Evolutionary conservation across 2,329 filamentous ascomycete species (phyloP).

Genomic region (Pseudofabraea citricarpa): DNA sequence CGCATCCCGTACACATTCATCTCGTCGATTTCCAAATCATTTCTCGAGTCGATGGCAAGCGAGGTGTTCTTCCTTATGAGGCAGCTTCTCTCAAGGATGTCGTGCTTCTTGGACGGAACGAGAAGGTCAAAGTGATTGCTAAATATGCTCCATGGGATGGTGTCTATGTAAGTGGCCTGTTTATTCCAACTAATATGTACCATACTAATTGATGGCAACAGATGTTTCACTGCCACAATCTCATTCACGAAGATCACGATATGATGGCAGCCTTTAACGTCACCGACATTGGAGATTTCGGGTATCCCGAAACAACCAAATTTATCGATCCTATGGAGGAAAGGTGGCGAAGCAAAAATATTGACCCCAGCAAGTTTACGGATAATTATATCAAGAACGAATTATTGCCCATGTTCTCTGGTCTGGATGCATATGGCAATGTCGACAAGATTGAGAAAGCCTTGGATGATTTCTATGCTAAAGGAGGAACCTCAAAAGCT

Average conservation of each 20-base stretch:
- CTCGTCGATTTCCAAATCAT: conserved; percentile 52
- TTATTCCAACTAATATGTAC: not conserved
- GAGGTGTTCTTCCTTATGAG: conserved; percentile 39
- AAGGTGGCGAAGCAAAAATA: not conserved
- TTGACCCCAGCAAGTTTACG: not conserved
- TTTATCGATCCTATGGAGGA: conserved; percentile 17
- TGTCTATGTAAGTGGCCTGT: conserved; percentile 28
- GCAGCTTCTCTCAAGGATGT: conserved; percentile 51
- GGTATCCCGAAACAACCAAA: conserved; percentile 11
- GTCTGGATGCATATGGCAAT: not conserved
- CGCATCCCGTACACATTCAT: conserved; percentile 52
- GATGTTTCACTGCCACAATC: conserved; percentile 33
- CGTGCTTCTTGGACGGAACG: conserved; percentile 45
- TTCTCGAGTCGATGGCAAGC: conserved; percentile 38
- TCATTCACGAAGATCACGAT: conserved; percentile 22
- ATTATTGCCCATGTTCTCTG: not conserved
- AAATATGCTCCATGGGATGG: conserved; percentile 48
- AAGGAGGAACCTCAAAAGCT: too few species aligned
- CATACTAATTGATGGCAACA: not conserved
- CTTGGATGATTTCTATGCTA: conserved; percentile 1
- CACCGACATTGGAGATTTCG: conserved; percentile 11
- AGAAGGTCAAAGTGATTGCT: conserved; percentile 44
- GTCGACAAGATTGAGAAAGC: not conserved
- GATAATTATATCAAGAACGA: not conserved
- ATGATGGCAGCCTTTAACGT: conserved; percentile 25